Evolutionary conservation across 1,284 basidiomycete species (phyloP), one percentile per base, ranked within the genome.

Genomic region (Fomitopsis schrenkii): DNA sequence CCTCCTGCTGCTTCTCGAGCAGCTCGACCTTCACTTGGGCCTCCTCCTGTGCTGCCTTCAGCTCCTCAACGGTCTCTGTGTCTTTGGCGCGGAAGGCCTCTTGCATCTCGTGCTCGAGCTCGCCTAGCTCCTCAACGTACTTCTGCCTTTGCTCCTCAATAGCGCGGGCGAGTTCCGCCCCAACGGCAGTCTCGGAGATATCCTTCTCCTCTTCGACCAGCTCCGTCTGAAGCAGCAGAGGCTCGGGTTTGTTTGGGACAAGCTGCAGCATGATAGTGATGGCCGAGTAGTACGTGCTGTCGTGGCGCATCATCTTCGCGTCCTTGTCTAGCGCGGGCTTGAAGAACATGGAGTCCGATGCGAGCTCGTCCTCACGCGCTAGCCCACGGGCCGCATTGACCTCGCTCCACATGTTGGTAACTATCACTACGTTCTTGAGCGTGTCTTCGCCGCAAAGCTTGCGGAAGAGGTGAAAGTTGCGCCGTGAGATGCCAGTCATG

Each of bases 381-480:
- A 38, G 46, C 33, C 63, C 67, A 4, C 55, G 42, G 26, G 42
- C 59, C 2, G 64, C 67, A 52, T 74, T 71, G 44, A 80, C 74
- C 59, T 75, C 73, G 30, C 75, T 74, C 83, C 83, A 85, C 80
- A 82, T 82, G 59, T 75, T 83, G 55, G 82, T 85, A 33, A 79
- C 77, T 62, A 85, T 76, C 19, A 81, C 69, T 38, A 84, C 81
- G 63, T 80, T 83, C 45, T 74, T 71, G 58, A 84, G 74, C 1
- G 79, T 75, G 15, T 64, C 71, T 26, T 82, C 80, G 10, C 83
- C 83, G 64, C 83, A 85, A 10, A 85, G 72, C 59, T 78, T 76
- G 50, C 79, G 73, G 69, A 84, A 83, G 69, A 83, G 76, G 44
- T 73, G 73, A 60, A 84, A 82, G 67, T 80, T 84, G 50, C 80